Percentiles rank a stretch among this genome's conserved stretches.
phyloP scores from a whole-genome alignment of 2,329 filamentous ascomycete species.

The Chaetomium sp. region DNA sequence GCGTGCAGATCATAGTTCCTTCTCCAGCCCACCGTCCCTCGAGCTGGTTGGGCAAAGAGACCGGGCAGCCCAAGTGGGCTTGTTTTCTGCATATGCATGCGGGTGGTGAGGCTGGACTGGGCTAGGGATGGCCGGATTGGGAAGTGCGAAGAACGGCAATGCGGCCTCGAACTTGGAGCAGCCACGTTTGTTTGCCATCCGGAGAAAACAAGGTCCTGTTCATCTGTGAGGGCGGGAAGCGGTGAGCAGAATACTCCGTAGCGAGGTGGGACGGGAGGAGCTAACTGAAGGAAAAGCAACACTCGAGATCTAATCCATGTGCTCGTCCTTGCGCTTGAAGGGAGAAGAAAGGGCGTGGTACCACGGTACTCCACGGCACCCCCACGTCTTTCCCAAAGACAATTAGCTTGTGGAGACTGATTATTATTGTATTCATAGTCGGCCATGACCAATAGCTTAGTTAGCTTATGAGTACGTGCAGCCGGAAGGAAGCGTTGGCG shows the following conservation, averaged over 20 bases:
- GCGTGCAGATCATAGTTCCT: constrained; percentile 6
- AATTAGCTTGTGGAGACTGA: not conserved
- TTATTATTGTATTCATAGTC: not conserved
- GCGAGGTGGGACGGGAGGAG: not conserved
- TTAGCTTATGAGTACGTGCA: not conserved
- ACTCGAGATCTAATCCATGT: not conserved
- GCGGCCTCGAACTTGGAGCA: not conserved
- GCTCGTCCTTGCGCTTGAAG: not conserved
- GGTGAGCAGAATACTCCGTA: not conserved
- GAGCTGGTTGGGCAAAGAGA: not conserved
- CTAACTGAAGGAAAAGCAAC: not conserved
- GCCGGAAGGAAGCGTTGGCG: not conserved
- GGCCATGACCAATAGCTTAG: not conserved
- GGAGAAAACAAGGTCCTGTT: not conserved
- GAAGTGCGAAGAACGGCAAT: not conserved
- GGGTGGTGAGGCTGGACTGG: not conserved
- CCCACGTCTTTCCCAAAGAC: not conserved
- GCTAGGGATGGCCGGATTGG: not conserved
- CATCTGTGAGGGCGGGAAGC: not conserved
- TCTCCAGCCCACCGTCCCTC: not conserved
- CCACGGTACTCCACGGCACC: not conserved
- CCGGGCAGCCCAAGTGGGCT: not conserved
- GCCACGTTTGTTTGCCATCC: not conserved
- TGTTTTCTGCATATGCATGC: constrained; percentile 12
- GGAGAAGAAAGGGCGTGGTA: not conserved